Percentiles rank a stretch among this genome's conserved stretches.
phyloP scores from a whole-genome alignment of 2,329 filamentous ascomycete genomes.

The Fusarium napiforme region DNA sequence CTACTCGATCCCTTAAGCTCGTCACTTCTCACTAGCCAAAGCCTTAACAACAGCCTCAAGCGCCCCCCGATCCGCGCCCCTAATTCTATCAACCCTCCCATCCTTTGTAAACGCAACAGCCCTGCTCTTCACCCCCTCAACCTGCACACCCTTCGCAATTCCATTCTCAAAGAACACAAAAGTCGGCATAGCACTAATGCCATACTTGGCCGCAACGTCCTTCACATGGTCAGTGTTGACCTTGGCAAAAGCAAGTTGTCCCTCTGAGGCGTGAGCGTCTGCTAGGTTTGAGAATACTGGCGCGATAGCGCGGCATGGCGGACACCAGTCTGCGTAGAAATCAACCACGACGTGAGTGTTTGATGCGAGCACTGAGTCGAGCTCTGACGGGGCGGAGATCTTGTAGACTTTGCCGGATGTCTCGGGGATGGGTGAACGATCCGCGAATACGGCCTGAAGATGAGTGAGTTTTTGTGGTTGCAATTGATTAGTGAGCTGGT shows the following conservation, averaged over 20 bases:
- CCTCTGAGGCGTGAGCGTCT: slow-evolving; percentile 44
- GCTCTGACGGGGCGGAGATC: slow-evolving; percentile 41
- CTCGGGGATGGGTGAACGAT: slow-evolving; percentile 52
- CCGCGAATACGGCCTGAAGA: slow-evolving; percentile 28
- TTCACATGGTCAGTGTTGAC: slow-evolving; percentile 86
- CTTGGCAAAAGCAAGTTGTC: slow-evolving; percentile 80
- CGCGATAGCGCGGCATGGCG: slow-evolving; percentile 88
- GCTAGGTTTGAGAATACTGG: slow-evolving; percentile 65
- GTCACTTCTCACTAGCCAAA: slow-evolving; percentile 31
- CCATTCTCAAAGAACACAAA: slow-evolving; percentile 85
- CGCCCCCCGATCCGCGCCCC: slow-evolving; percentile 45
- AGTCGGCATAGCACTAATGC: slow-evolving; percentile 89
- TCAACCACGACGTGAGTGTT: slow-evolving; percentile 78
- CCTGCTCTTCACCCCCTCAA: slow-evolving; percentile 33
- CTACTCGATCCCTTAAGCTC: neutral
- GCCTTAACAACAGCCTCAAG: slow-evolving; percentile 44
- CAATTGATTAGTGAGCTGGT: too few relatives aligned
- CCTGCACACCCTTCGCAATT: slow-evolving; percentile 51
- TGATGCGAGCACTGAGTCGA: slow-evolving; percentile 42
- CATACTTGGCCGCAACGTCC: slow-evolving; percentile 78
- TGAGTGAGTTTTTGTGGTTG: slow-evolving; percentile 2
- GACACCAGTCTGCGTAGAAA: slow-evolving; percentile 90
- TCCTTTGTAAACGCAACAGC: slow-evolving; percentile 42
- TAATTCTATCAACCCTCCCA: slow-evolving; percentile 46
- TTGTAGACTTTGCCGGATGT: slow-evolving; percentile 54